A percentile compares a stretch with the other conserved stretches of the same genome.
These are phyloP conservation scores for Fusarium sp. DNA, from an alignment of 2,329 filamentous ascomycete genomes.

Conservation along the genomic window DNA sequence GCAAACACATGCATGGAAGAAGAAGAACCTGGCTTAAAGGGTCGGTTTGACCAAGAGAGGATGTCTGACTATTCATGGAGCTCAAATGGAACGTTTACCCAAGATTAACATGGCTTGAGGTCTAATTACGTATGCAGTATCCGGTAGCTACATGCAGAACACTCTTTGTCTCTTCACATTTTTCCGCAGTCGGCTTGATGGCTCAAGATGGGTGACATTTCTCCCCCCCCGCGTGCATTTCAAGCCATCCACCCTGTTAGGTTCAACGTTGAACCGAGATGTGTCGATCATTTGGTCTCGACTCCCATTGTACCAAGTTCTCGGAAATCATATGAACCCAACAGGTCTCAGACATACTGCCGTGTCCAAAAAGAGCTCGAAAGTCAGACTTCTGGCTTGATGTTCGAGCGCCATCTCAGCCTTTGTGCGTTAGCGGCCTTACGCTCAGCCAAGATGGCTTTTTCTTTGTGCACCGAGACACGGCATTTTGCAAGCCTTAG, in stretches of 20 bases:
- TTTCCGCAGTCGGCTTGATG: background rate
- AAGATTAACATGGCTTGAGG: background rate
- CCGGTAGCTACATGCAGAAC: background rate
- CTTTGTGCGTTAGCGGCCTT: conserved; percentile 10
- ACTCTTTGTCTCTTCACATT: background rate
- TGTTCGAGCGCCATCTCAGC: conserved; percentile 1
- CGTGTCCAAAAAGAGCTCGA: background rate
- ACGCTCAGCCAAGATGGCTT: background rate
- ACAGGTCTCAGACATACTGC: conserved; percentile 5
- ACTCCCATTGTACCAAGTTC: background rate
- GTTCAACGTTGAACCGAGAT: background rate
- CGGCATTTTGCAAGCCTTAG: background rate
- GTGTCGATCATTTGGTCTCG: conserved; percentile 1
- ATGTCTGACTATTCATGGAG: background rate
- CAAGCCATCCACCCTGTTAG: background rate
- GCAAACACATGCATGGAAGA: background rate
- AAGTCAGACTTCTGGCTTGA: background rate
- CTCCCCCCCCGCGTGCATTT: background rate
- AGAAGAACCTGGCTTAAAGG: background rate
- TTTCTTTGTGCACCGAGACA: background rate
- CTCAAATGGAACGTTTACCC: background rate
- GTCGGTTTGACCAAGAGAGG: background rate
- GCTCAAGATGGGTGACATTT: background rate
- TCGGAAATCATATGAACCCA: background rate
- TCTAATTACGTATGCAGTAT: background rate